Evolutionary conservation across 2,329 filamentous ascomycete species (phyloP), one percentile per base, ranked within the genome.

Genomic region (Aspergillus clavatus): DNA sequence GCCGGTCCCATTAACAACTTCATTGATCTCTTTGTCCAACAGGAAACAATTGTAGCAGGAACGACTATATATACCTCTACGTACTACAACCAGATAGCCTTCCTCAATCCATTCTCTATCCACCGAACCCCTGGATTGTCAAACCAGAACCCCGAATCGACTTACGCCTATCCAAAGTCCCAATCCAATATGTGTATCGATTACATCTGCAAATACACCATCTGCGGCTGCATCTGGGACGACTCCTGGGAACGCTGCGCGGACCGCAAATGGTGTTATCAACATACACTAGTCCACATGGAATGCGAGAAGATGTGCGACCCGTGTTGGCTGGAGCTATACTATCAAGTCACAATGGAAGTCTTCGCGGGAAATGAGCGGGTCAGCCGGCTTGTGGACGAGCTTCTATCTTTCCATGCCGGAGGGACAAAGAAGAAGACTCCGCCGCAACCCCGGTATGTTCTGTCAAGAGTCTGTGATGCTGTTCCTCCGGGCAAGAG

Each of bases 141-240:
- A 26, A 10, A 26, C 10, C 23, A 26, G 10, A 10, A 26, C 23
- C 23, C 23, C 7, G 28, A 6, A 31, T 10, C 28, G 10, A 4
- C 10, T 16, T 14, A 31, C 8, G 5, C n/a, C 16, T 7, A 31
- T 7, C n/a, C 7, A 16, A 16, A 16, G 8, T 0, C 4, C 16
- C 16, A 38, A 23, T 8, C 4, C 3, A 41, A 14, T 31, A 54
- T 62, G 59, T 60, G 58, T 38, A n/a, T 53, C 11, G 46, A 41
- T 28, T 52, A 43, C 41, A 46, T 38, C 21, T 24, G 42, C 27
- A 58, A 52, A 14, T 56, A 53, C 33, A 49, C 47, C 10, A 26
- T 55, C 14, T 63, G 59, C 33, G 57, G 55, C 23, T 61, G 54
- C 45, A 60, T 57, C 27, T 53, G 37, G 44, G 56, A 53, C 4